phyloP scores from a whole-genome alignment of 192 early-diverging fungal genomes.

The Coemansia pectinata region DNA sequence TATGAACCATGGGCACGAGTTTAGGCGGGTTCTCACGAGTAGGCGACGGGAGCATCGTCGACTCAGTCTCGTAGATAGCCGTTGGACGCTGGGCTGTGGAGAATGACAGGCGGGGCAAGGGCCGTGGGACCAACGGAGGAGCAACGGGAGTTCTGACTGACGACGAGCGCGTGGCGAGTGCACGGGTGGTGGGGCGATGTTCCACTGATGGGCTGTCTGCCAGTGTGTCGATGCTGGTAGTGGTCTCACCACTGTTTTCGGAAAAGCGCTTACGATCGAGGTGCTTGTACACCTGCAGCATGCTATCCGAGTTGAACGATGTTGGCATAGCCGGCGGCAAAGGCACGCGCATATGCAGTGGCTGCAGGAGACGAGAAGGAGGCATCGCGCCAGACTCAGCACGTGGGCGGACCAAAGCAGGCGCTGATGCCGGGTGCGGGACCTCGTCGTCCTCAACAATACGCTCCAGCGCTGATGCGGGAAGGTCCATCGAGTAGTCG shows the following conservation, averaged over 20 bases:
- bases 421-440: constrained; percentile 11
- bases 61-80: constrained; percentile 29
- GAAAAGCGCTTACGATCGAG: constrained; percentile 41
- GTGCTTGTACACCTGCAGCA: constrained; percentile 12
- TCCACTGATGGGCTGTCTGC: constrained; percentile 1
- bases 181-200: neutral
- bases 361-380: neutral
- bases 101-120: constrained; percentile 21
- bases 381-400: neutral
- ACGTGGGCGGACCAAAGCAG: neutral
- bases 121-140: constrained; percentile 1
- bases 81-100: constrained; percentile 14
- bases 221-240: constrained; percentile 21
- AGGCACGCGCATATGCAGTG: neutral
- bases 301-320: constrained; percentile 3
- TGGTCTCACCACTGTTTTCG: constrained; percentile 54
- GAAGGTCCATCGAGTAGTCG: constrained; percentile 1
- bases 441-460: constrained; percentile 52
- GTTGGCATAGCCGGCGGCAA: neutral
- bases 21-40: constrained; percentile 27
- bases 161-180: constrained; percentile 1
- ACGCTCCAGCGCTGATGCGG: constrained; percentile 16
- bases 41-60: constrained; percentile 20
- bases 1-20: constrained; percentile 28
- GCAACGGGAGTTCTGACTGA: neutral